Conservation (phyloP, 1,139 yeast genomes). For the Yamadazyma atmosphaerica region DNA sequence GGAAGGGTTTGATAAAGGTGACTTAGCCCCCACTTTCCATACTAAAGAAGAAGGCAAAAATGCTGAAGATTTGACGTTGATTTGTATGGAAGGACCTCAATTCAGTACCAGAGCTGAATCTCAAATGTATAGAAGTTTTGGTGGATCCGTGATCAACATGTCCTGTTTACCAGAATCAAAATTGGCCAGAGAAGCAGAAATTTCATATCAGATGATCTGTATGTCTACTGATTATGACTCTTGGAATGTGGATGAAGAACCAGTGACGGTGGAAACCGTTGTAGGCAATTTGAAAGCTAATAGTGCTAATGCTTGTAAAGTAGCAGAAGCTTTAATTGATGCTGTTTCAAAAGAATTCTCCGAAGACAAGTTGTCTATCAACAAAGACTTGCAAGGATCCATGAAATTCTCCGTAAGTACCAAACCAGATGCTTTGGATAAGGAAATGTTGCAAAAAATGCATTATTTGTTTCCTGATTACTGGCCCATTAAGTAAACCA, state of each 20-base stretch:
- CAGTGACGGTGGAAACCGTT: constrained; percentile 95
- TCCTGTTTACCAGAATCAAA: constrained; percentile 94
- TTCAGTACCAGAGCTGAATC: constrained; percentile 98
- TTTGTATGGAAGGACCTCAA: constrained; percentile 99
- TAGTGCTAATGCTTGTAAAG: constrained; percentile 76
- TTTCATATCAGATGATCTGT: constrained; percentile 95
- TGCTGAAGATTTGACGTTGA: constrained; percentile 69
- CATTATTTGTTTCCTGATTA: constrained; percentile 91
- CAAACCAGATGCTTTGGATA: constrained; percentile 70
- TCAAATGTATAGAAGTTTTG: constrained; percentile 80
- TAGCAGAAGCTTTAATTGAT: constrained; percentile 70
- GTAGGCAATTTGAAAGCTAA: constrained; percentile 89
- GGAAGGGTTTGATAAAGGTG: constrained; percentile 44
- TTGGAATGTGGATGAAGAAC: constrained; percentile 93
- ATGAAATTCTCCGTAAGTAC: constrained; percentile 86
- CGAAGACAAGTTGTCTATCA: constrained; percentile 54
- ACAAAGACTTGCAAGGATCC: constrained; percentile 68
- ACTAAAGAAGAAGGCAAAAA: constrained; percentile 40
- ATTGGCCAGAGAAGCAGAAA: constrained; percentile 95
- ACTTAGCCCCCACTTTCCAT: constrained; percentile 50
- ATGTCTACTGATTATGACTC: constrained; percentile 99
- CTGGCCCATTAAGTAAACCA: constrained; percentile 57
- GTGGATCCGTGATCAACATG: constrained; percentile 96
- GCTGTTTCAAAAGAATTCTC: constrained; percentile 63
- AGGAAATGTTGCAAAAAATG: constrained; percentile 74